phyloP scores from a whole-genome alignment of 306 rosid species.

The Trifolium fragiferum region DNA sequence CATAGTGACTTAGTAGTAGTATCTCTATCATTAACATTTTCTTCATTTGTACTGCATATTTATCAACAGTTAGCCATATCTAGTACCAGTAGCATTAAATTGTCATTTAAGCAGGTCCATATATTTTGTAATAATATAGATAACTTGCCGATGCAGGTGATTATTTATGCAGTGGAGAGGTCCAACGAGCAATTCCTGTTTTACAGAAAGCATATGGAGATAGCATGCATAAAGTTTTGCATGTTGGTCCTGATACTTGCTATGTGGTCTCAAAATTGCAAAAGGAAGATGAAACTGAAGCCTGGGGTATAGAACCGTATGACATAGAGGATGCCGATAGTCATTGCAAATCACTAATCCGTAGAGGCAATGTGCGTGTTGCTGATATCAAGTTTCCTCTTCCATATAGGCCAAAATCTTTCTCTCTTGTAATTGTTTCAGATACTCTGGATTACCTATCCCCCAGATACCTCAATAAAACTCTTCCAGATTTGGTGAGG shows the following conservation, averaged over 20 bases:
- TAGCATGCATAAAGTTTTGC: constrained; percentile 73
- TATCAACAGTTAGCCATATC: neutral
- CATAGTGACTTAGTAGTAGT: neutral
- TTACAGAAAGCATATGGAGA: constrained; percentile 66
- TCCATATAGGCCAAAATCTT: constrained; percentile 73
- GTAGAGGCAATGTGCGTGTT: constrained; percentile 65
- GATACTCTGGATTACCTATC: constrained; percentile 79
- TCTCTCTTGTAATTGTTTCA: constrained; percentile 71
- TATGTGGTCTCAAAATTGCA: constrained; percentile 62
- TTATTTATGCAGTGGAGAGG: constrained; percentile 69
- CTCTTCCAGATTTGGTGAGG: constrained; percentile 75
- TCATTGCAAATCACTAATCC: constrained; percentile 64
- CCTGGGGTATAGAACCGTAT: constrained; percentile 83
- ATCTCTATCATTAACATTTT: neutral
- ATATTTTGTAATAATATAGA: constrained; percentile 12
- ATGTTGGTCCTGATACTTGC: constrained; percentile 72
- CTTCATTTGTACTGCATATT: constrained; percentile 10
- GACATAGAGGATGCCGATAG: constrained; percentile 72
- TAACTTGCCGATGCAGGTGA: constrained; percentile 56
- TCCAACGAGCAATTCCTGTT: constrained; percentile 58
- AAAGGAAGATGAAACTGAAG: constrained; percentile 73
- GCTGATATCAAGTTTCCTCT: constrained; percentile 75
- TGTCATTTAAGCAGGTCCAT: constrained; percentile 26
- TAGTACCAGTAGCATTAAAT: neutral
- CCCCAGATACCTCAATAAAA: constrained; percentile 76